Evolutionary conservation across 208 protist species (phyloP).

Genomic region (Trypanosomatidae sp.): DNA sequence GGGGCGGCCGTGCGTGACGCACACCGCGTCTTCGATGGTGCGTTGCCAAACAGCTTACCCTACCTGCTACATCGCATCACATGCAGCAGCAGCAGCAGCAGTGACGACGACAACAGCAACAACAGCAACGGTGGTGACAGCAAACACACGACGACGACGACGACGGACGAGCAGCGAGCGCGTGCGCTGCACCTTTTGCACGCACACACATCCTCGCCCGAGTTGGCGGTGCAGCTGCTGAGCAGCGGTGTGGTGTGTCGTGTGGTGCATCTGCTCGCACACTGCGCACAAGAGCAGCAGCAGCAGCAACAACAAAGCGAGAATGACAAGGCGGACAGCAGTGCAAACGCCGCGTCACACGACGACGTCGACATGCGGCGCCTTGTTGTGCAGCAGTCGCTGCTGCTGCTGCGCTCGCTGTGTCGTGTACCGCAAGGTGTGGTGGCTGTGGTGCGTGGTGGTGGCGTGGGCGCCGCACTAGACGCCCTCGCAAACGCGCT

Average conservation of each 20-base stretch:
- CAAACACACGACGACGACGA: constrained; percentile 23
- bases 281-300: too few relatives aligned
- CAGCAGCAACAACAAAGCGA: too few relatives aligned
- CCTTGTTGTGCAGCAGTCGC: constrained; percentile 42
- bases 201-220: constrained; percentile 56
- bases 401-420: constrained; percentile 60
- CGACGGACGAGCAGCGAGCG: constrained; percentile 23
- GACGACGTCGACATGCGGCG: too few relatives aligned
- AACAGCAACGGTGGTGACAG: too few relatives aligned
- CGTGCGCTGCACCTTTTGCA: constrained; percentile 50
- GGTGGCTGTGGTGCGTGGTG: constrained; percentile 31
- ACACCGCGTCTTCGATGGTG: constrained; percentile 53
- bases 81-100: too few relatives aligned
- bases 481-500: too few relatives aligned
- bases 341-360: too few relatives aligned
- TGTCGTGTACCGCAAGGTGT: constrained; percentile 65
- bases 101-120: too few relatives aligned
- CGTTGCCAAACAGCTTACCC: too few relatives aligned
- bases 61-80: too few relatives aligned
- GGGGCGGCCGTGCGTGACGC: constrained; percentile 27
- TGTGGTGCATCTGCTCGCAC: constrained; percentile 25
- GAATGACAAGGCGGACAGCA: too few relatives aligned
- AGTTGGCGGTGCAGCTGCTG: constrained; percentile 58
- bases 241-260: constrained; percentile 34
- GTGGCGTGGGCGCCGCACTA: constrained; percentile 27